phyloP scores from a whole-genome alignment of 2,329 filamentous ascomycete species.

The Neurospora sp. region DNA sequence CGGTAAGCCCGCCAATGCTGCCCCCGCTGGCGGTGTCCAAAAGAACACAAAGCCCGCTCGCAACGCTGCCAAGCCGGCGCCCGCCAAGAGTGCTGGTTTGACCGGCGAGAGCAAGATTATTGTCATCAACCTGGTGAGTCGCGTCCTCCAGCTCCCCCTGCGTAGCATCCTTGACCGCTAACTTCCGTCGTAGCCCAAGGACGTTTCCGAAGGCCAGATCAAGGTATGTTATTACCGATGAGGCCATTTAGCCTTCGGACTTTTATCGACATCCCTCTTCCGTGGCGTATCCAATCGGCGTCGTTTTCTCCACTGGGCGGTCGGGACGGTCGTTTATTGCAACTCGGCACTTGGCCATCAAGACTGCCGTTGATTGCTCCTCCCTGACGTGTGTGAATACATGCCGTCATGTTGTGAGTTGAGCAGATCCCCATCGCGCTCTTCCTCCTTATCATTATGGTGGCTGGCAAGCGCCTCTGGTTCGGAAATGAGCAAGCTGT shows the following conservation, averaged over 20 bases:
- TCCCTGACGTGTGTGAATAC: conserved; percentile 11
- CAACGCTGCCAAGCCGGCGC: conserved; percentile 47
- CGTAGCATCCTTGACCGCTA: conserved; percentile 27
- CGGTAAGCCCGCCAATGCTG: conserved; percentile 42
- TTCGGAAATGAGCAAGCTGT: conserved; percentile 4
- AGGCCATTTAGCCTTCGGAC: conserved; percentile 58
- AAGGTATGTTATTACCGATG: conserved; percentile 99
- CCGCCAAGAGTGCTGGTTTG: conserved; percentile 51
- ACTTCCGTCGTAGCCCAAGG: conserved; percentile 61
- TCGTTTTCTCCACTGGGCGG: conserved; percentile 15
- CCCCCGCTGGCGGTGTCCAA: conserved; percentile 76
- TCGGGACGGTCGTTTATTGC: conserved; percentile 9
- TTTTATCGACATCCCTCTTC: conserved; percentile 53
- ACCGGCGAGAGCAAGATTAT: conserved; percentile 88
- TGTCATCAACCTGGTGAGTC: conserved; percentile 92
- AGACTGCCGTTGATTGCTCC: conserved; percentile 14
- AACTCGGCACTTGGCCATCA: conserved; percentile 11
- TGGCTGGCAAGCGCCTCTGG: conserved; percentile 21
- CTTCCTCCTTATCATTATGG: conserved; percentile 10
- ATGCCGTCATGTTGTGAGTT: conserved; percentile 14
- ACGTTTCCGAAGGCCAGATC: conserved; percentile 94
- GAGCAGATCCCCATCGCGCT: conserved; percentile 16
- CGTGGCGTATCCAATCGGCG: conserved; percentile 21
- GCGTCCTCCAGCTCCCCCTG: neutral
- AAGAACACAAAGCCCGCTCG: conserved; percentile 61